phyloP scores from a whole-genome alignment of 2,329 filamentous ascomycete genomes.

The Fusarium bactridioides region DNA sequence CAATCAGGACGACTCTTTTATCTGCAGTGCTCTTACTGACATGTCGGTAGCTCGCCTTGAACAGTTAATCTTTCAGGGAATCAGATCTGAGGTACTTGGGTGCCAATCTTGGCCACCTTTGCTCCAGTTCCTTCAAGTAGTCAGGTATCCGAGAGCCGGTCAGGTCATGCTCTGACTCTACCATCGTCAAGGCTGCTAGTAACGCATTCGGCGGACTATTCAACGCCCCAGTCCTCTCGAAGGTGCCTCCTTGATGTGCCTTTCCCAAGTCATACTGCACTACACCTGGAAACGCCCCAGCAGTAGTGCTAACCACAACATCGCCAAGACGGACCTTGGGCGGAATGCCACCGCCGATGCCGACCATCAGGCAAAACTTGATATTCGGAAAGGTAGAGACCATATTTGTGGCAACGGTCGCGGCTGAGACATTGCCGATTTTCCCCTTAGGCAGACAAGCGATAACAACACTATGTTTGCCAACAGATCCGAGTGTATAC shows the following conservation, averaged over 20 bases:
- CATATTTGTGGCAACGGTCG: fast-evolving
- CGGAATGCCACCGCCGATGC: fast-evolving
- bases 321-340: background rate
- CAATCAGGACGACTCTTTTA: fast-evolving
- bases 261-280: background rate
- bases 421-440: background rate
- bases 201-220: background rate
- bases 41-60: fast-evolving
- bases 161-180: background rate
- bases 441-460: background rate
- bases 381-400: background rate
- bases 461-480: background rate
- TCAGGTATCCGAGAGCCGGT: background rate
- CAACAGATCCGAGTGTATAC: background rate
- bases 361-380: background rate
- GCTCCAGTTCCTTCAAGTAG: background rate
- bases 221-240: background rate
- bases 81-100: background rate
- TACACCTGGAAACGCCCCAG: background rate
- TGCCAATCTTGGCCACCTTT: background rate
- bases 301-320: background rate
- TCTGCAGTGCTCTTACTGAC: fast-evolving
- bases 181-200: background rate
- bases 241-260: background rate
- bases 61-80: background rate